Evolutionary conservation across 2,329 filamentous ascomycete species (phyloP), one percentile per base, ranked within the genome.

Genomic region (Thermomyces lanuginosus): DNA sequence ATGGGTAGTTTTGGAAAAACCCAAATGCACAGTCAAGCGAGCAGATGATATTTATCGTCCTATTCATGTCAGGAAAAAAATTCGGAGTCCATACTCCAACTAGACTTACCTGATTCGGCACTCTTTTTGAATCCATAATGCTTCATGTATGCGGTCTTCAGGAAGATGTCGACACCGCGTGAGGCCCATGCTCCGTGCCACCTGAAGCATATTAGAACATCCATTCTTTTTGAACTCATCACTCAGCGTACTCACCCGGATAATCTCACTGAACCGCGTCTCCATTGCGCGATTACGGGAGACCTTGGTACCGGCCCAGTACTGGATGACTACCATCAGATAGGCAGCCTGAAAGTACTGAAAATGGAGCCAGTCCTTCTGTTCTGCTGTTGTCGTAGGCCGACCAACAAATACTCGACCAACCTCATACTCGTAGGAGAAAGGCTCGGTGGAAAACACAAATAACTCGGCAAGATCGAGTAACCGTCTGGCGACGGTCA

Each of bases 1-100:
- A 55, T 0, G 58, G 58, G 28, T 53, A 58, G 24, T 61, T 60
- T 19, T 54, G 49, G 31, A 51, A 61, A 32, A 61, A 60, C 2
- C 45, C 49, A 30, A 60, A 56, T 7, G 57, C 56, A 26, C 49
- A 56, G 35, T 61, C 58, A 6, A 61, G 39, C 3, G 56, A 41
- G 0, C 46, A 48, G n/a, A 61, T 48, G 3, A 52, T 43, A 21
- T 41, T 47, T 19, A 58, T 51, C 3, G 53, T 50, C 9, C 56
- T 60, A 27, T 18, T 8, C 12, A 15, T 15, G 16, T 29, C 16
- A 33, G 27, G 9, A 24, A 7, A 7, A 9, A 6, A 3, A 9
- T 21, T 3, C 12, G 9, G 6, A 7, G 2, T 6, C 9, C 13
- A 11, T 21, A 5, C 8, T 26, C 4, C 3, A 27, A 11, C 8